These are phyloP conservation scores for Aquilaria sinensis DNA, from an alignment of 345 rosid species.

Conservation along the genomic window DNA sequence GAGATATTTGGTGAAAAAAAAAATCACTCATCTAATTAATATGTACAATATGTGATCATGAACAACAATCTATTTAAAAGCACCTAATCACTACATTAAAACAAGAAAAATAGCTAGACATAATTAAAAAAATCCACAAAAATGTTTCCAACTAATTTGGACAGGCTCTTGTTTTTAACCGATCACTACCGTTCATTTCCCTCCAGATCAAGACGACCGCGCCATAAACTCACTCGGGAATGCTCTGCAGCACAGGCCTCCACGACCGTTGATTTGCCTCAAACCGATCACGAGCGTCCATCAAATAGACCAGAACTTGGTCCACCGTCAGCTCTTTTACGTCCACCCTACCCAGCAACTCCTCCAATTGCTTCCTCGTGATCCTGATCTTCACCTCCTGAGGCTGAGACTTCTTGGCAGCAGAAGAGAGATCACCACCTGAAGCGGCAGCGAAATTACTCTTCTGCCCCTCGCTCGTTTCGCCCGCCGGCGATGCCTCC, in stretches of 20 bases:
- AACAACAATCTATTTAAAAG: too few species aligned
- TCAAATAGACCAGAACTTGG: slow-evolving; percentile 35
- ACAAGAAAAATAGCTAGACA: too few species aligned
- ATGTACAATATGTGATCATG: too few species aligned
- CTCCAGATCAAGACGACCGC: not conserved
- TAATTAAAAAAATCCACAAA: too few species aligned
- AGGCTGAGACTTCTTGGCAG: slow-evolving; percentile 1
- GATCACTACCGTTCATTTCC: not conserved
- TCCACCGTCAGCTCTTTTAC: slow-evolving; percentile 31
- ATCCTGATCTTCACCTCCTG: slow-evolving; percentile 50
- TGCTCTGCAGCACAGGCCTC: slow-evolving; percentile 60
- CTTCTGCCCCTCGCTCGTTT: not conserved
- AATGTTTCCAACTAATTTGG: too few species aligned
- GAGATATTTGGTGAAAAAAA: too few species aligned
- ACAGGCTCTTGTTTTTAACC: too few species aligned
- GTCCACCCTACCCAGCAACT: slow-evolving; percentile 38
- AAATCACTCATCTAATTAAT: too few species aligned
- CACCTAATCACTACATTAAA: too few species aligned
- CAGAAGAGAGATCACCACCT: not conserved
- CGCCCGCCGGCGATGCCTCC: slow-evolving; percentile 15
- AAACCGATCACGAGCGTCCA: slow-evolving; percentile 10
- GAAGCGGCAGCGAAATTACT: not conserved
- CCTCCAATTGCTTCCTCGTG: slow-evolving; percentile 46
- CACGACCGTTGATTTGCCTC: slow-evolving; percentile 36
- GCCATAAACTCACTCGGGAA: slow-evolving; percentile 34